Evolutionary conservation across 2,329 filamentous ascomycete genomes (phyloP).

Genomic region (Xylariaceae sp.): DNA sequence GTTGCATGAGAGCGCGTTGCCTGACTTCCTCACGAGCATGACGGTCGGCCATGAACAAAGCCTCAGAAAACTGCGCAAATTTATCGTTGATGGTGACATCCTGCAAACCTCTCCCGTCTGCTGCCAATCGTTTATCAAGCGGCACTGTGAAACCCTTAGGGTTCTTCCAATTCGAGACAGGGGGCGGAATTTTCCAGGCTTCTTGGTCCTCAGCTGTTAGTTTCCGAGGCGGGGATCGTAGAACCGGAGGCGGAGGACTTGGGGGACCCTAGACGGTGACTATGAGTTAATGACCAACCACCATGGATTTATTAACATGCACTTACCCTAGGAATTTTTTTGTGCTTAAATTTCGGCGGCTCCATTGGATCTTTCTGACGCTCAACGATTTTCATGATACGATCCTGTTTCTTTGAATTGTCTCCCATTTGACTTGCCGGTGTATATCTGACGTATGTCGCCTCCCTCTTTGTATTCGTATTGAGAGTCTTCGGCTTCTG

Average conservation of each 20-base stretch:
- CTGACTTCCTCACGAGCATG: conserved; percentile 95
- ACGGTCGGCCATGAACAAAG: conserved; percentile 86
- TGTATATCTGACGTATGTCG: conserved; percentile 93
- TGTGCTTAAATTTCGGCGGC: conserved; percentile 97
- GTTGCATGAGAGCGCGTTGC: conserved; percentile 89
- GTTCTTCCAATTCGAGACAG: conserved; percentile 98
- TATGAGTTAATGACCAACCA: neutral
- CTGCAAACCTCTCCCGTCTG: conserved; percentile 85
- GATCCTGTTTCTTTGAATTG: conserved; percentile 78
- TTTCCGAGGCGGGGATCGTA: conserved; percentile 92
- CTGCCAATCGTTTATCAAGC: conserved; percentile 88
- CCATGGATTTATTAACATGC: neutral
- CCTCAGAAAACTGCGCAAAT: conserved; percentile 93
- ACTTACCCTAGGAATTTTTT: conserved; percentile 70
- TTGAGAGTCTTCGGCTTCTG: conserved; percentile 97
- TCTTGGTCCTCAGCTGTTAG: conserved; percentile 96
- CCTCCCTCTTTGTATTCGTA: conserved; percentile 70
- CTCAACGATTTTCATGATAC: conserved; percentile 98
- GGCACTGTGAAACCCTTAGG: conserved; percentile 97
- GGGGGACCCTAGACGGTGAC: conserved; percentile 59
- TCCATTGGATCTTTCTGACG: conserved; percentile 87
- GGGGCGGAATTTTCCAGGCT: conserved; percentile 82
- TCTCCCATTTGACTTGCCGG: conserved; percentile 96
- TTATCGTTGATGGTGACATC: conserved; percentile 98
- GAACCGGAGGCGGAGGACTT: conserved; percentile 84